Percentiles rank a stretch among this genome's conserved stretches.
These are phyloP conservation scores for Lippia alba DNA, from an alignment of 305 asterid species.

Conservation along the genomic window DNA sequence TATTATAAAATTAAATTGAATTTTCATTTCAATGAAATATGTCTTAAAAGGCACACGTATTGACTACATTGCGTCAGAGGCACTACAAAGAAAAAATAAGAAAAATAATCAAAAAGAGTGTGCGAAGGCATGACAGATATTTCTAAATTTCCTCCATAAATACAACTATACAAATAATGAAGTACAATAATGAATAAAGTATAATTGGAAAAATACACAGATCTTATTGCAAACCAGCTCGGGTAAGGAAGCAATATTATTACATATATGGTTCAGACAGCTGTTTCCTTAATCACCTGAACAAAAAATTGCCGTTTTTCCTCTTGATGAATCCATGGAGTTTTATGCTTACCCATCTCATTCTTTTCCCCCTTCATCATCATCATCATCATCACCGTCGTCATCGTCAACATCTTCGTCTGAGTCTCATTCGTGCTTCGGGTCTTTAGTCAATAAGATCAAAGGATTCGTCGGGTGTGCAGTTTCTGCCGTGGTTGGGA, in stretches of 20 bases:
- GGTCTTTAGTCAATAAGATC: constrained; percentile 60
- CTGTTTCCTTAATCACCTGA: constrained; percentile 44
- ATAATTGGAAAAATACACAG: constrained; percentile 3
- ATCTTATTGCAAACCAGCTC: constrained; percentile 28
- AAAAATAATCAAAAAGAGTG: background rate
- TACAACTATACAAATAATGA: constrained; percentile 2
- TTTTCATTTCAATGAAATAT: too few species aligned
- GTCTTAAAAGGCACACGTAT: too few species aligned
- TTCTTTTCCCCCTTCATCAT: constrained; percentile 61
- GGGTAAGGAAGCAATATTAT: constrained; percentile 5
- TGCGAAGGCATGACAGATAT: constrained; percentile 16
- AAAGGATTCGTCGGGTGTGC: constrained; percentile 71
- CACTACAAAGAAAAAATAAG: too few species aligned
- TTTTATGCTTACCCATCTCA: constrained; percentile 72
- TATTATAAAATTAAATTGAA: too few species aligned
- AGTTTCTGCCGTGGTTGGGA: constrained; percentile 72
- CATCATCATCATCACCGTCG: constrained; percentile 47
- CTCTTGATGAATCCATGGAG: constrained; percentile 60
- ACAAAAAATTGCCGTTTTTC: constrained; percentile 17
- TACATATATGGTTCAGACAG: constrained; percentile 32
- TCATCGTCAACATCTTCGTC: constrained; percentile 4
- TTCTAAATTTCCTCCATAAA: constrained; percentile 1
- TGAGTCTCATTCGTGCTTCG: constrained; percentile 46
- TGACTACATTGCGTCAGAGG: too few species aligned
- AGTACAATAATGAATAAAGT: background rate